A percentile compares a stretch with the other conserved stretches of the same genome.
Evolutionary conservation across 2,329 filamentous ascomycete species (phyloP).

Genomic region (Fusarium pseudoanthophilum): DNA sequence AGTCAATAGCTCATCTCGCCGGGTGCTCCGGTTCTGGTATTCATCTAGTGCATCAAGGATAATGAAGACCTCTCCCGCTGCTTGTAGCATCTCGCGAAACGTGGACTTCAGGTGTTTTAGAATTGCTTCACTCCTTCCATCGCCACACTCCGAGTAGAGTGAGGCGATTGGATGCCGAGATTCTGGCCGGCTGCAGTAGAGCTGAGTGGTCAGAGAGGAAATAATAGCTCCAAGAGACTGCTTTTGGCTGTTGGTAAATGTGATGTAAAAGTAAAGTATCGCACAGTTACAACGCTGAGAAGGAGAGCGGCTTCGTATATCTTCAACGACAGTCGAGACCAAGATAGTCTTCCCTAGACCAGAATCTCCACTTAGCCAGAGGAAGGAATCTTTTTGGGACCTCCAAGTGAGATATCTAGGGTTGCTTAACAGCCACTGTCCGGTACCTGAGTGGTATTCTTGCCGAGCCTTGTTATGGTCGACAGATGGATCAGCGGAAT

Average conservation of each 20-base stretch:
- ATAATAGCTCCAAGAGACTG: no score
- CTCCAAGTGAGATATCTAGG: rapidly evolving
- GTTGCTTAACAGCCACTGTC: rapidly evolving
- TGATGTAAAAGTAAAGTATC: neutral
- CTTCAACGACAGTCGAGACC: neutral
- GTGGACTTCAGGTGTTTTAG: no score
- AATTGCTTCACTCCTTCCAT: no score
- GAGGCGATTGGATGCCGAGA: no score
- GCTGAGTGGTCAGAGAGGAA: no score
- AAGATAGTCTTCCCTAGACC: rapidly evolving
- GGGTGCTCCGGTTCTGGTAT: rapidly evolving
- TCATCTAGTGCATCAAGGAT: no score
- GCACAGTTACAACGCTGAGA: rapidly evolving
- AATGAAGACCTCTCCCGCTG: no score
- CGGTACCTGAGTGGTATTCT: rapidly evolving
- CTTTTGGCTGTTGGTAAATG: rapidly evolving
- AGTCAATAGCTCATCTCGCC: rapidly evolving
- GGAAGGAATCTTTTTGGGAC: rapidly evolving
- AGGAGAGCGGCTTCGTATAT: rapidly evolving
- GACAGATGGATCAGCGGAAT: rapidly evolving
- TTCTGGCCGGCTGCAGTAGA: no score
- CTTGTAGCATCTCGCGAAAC: no score
- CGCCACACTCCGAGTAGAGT: no score
- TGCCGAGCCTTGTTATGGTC: rapidly evolving
- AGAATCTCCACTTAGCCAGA: rapidly evolving